Evolutionary conservation across 495 filamentous ascomycete species (phyloP).

Genomic region (Penicillium coprophilum): DNA sequence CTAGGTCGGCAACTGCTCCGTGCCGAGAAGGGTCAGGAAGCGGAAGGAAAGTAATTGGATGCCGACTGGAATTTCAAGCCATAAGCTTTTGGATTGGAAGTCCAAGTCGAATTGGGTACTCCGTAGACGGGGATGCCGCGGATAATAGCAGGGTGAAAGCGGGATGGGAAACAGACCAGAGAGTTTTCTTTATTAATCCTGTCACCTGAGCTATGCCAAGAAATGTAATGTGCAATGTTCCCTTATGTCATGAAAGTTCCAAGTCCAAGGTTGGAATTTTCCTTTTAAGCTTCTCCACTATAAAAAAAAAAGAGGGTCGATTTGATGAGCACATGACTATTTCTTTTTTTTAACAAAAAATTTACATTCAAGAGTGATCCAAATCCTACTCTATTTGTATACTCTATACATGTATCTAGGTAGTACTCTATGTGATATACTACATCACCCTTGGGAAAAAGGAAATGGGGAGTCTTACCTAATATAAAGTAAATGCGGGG

Average conservation of each 20-base stretch:
- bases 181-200: conserved; percentile 9
- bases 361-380: too few relatives aligned
- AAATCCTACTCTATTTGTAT: neutral
- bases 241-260: too few relatives aligned
- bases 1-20: conserved; percentile 16
- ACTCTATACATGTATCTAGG: too few relatives aligned
- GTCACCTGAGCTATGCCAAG: conserved; percentile 7
- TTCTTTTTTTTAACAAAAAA: too few relatives aligned
- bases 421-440: too few relatives aligned
- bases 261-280: too few relatives aligned
- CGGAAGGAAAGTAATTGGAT: neutral
- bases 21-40: conserved; percentile 6
- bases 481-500: conserved; percentile 32
- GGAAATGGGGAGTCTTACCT: conserved; percentile 19
- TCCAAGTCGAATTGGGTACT: conserved; percentile 12
- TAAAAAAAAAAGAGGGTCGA: too few relatives aligned
- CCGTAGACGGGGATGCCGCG: conserved; percentile 17
- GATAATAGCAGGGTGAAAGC: conserved; percentile 12
- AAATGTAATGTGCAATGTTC: too few relatives aligned
- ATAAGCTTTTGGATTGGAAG: neutral
- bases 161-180: neutral
- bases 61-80: neutral
- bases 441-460: too few relatives aligned
- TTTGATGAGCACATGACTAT: conserved; percentile 7
- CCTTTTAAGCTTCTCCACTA: too few relatives aligned